Evolutionary conservation across 768 basidiomycete genomes (phyloP), one percentile per base, ranked within the genome.

Genomic region (Russula dissimulans): DNA sequence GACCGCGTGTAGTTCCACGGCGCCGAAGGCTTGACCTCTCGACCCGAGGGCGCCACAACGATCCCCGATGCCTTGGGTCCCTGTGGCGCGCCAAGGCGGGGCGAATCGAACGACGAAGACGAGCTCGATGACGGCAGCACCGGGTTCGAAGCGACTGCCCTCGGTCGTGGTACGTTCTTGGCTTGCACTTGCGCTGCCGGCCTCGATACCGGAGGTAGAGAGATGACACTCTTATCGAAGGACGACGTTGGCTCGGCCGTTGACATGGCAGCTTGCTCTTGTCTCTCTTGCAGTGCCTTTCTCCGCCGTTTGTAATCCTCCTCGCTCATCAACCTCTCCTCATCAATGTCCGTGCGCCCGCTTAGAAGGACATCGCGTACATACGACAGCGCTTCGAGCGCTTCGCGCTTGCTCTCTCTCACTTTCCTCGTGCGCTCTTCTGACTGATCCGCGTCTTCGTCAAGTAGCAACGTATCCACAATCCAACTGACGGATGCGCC

Each of bases 401-500:
- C 87, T 69, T 90, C 87, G 22, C 72, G 73, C 59, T 74, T 78
- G 62, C 70, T 70, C 41, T 74, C 73, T 66, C 76, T 79, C 60
- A 80, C 76, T 44, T 70, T 74, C 57, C 73, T 71, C 63, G 73
- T 74, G 29, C 71, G 67, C 45, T 79, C 77, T 56, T 73, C 66
- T 12, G 74, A 74, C 36, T 74, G 73, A 45, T 72, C 69, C 62
- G 79, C 79, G n/a, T 62, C 69, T 52, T 70, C 73, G 62, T 85
- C 83, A 63, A 81, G 81, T 26, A 86, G 70, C 4, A 93, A 75
- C 1, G 81, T 75, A 66, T 89, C 87, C 22, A 91, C 81, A 45
- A 89, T 82, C 86, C 88, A 89, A 15, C 79, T 75, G 8, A 92
- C 74, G 3, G 88, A 81, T 51, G 87, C 79, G 11, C 86, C 88